Evolutionary conservation across 768 basidiomycete genomes (phyloP).

Genomic region (Hypholoma fasciculare): DNA sequence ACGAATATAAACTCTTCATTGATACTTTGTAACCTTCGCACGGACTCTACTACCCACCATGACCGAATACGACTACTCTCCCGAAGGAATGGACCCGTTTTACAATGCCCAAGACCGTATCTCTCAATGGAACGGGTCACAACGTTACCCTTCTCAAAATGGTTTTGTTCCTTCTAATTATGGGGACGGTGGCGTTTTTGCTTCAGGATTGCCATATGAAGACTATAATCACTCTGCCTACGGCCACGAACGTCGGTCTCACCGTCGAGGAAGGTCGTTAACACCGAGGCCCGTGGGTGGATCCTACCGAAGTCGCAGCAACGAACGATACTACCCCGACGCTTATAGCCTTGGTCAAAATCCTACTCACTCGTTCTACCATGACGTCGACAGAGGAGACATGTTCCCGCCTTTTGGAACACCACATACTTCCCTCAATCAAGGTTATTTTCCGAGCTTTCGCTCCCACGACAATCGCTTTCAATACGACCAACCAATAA

Average conservation of each 20-base stretch:
- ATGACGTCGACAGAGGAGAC: background rate
- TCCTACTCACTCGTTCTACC: background rate
- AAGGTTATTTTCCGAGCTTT: background rate
- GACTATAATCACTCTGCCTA: background rate
- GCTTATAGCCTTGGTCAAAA: background rate
- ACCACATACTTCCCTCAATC: background rate
- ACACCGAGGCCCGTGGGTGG: background rate
- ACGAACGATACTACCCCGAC: background rate
- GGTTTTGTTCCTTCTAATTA: constrained; percentile 2
- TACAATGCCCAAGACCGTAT: constrained; percentile 11
- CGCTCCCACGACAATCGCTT: background rate
- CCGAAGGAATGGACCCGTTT: constrained; percentile 12
- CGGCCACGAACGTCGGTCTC: background rate
- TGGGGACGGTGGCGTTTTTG: background rate
- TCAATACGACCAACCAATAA: background rate
- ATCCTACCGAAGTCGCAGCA: background rate
- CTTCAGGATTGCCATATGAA: background rate
- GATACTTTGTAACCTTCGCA: background rate
- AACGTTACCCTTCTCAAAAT: constrained; percentile 3
- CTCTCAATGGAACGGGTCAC: constrained; percentile 10
- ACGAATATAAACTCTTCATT: background rate
- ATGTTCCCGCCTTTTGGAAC: background rate
- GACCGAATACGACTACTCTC: constrained; percentile 19
- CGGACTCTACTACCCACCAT: constrained; percentile 4
- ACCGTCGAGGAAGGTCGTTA: background rate